phyloP scores from a whole-genome alignment of 148 eudicot genomes.

The Camellia sinensis region DNA sequence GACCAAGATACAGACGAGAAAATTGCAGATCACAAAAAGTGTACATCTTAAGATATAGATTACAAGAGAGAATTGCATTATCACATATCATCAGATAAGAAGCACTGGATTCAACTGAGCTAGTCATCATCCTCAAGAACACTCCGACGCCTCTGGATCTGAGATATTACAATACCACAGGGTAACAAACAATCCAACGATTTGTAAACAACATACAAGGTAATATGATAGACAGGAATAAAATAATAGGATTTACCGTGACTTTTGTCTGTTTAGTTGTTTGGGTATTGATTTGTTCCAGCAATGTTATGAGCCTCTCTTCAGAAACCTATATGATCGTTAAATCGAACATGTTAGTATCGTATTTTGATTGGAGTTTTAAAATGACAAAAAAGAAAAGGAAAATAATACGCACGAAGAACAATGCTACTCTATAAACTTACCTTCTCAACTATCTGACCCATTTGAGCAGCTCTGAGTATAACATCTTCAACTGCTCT shows the following conservation, averaged over 20 bases:
- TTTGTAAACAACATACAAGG: not conserved
- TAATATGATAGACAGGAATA: not conserved
- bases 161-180: conserved; percentile 21
- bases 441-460: conserved; percentile 93
- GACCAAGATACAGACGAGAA: not conserved
- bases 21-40: not conserved
- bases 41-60: not conserved
- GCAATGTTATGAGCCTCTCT: conserved; percentile 79
- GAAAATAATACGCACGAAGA: not conserved
- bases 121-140: conserved; percentile 97
- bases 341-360: no score
- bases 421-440: not conserved
- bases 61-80: not conserved
- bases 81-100: not conserved
- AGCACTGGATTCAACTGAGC: not conserved
- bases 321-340: conserved; percentile 66
- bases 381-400: not conserved
- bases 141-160: conserved; percentile 97
- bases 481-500: conserved; percentile 96
- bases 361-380: no score
- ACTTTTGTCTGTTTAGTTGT: conserved; percentile 91
- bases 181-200: conserved; percentile 15
- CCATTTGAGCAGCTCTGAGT: conserved; percentile 87
- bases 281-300: conserved; percentile 96
- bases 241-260: conserved; percentile 55